A percentile compares a stretch with the other conserved stretches of the same genome.
phyloP scores from a whole-genome alignment of 176 grass and related monocot genomes.

The Zizania latifolia region DNA sequence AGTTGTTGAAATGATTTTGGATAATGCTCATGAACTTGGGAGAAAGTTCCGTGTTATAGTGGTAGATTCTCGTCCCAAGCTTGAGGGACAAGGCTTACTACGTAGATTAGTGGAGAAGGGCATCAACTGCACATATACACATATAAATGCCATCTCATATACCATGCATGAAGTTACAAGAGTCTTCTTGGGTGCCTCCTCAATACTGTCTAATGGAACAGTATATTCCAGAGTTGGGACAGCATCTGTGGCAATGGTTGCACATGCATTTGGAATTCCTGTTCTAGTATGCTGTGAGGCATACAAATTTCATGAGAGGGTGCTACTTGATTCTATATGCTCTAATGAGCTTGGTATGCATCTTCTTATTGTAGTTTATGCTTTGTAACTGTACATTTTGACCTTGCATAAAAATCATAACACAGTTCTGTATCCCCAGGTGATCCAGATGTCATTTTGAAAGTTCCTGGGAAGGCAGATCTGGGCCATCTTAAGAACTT shows the following conservation, averaged over 20 bases:
- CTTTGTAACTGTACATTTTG: neutral
- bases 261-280: conserved; percentile 74
- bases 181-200: conserved; percentile 82
- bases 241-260: conserved; percentile 92
- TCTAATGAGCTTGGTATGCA: conserved; percentile 75
- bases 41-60: conserved; percentile 78
- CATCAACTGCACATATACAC: conserved; percentile 79
- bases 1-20: conserved; percentile 88
- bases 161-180: conserved; percentile 92
- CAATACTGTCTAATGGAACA: conserved; percentile 82
- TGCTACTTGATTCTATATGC: conserved; percentile 98
- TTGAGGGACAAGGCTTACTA: conserved; percentile 79
- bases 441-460: conserved; percentile 84
- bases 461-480: conserved; percentile 58
- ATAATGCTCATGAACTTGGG: conserved; percentile 71
- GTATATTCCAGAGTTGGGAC: conserved; percentile 93
- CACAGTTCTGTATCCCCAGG: conserved; percentile 41
- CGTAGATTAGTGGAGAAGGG: conserved; percentile 64
- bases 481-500: conserved; percentile 59
- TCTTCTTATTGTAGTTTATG: neutral
- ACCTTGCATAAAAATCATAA: conserved; percentile 12
- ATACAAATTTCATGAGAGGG: conserved; percentile 94
- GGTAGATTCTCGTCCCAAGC: conserved; percentile 86
- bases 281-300: conserved; percentile 91
- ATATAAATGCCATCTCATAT: conserved; percentile 90